These are phyloP conservation scores for Corymbia calophylla DNA, from an alignment of 441 rosid genomes.

Conservation along the genomic window DNA sequence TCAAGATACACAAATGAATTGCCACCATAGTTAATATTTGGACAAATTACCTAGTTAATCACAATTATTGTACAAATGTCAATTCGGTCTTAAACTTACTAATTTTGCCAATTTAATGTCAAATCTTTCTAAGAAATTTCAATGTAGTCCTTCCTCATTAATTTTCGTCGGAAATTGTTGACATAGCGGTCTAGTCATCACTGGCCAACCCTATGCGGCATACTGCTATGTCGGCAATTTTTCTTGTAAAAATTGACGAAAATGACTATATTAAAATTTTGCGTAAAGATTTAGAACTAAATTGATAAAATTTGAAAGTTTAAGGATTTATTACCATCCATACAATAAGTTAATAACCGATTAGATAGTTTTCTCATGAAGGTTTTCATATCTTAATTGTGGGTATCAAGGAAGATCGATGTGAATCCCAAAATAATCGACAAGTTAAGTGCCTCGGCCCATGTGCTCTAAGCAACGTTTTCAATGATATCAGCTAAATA, in stretches of 20 bases:
- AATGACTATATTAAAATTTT: background rate
- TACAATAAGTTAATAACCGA: fast-evolving
- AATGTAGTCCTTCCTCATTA: background rate
- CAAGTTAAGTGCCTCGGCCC: too few species aligned
- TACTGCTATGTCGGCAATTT: background rate
- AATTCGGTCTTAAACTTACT: background rate
- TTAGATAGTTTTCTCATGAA: background rate
- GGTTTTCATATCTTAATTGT: background rate
- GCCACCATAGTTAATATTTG: background rate
- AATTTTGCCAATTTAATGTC: background rate
- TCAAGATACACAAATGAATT: background rate
- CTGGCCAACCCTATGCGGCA: background rate
- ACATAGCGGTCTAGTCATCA: background rate
- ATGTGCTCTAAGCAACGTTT: background rate
- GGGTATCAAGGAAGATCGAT: background rate
- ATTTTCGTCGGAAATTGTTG: background rate
- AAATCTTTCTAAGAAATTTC: background rate
- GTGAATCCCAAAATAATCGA: background rate
- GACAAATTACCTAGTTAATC: background rate
- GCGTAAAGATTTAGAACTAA: background rate
- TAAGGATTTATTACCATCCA: background rate
- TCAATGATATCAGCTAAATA: background rate
- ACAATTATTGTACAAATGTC: fast-evolving
- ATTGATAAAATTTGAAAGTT: fast-evolving
- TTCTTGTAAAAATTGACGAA: fast-evolving